A percentile compares a stretch with the other conserved stretches of the same genome.
phyloP scores from a whole-genome alignment of 2,329 filamentous ascomycete species.

The Neonectria ditissima region DNA sequence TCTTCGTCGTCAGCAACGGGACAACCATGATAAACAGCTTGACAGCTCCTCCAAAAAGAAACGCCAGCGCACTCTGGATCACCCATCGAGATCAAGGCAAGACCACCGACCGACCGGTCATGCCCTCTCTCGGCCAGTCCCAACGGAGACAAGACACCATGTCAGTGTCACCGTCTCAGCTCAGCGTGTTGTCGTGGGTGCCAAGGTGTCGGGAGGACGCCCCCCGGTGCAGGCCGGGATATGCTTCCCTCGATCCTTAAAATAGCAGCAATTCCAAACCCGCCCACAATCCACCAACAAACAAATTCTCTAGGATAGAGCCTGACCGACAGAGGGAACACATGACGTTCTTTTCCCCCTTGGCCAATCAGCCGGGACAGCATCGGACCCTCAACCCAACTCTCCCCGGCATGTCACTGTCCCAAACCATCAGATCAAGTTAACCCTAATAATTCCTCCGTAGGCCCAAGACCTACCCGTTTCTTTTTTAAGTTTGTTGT shows the following conservation, averaged over 20 bases:
- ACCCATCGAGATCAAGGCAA: neutral
- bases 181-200: neutral
- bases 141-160: neutral
- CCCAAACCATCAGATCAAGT: conserved; percentile 3
- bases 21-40: too few relatives aligned
- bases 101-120: too few relatives aligned
- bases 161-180: neutral
- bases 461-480: neutral
- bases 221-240: neutral
- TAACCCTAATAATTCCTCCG: neutral
- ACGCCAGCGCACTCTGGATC: neutral
- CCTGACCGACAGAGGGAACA: neutral
- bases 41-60: neutral
- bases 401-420: neutral
- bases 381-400: neutral
- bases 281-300: neutral
- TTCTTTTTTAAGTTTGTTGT: neutral
- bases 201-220: neutral
- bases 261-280: conserved; percentile 7
- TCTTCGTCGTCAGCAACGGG: conserved; percentile 6
- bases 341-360: neutral
- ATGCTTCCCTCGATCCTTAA: neutral
- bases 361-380: neutral
- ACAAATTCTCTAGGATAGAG: too few relatives aligned
- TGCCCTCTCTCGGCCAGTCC: neutral